Evolutionary conservation across 768 basidiomycete genomes (phyloP).

Genomic region (Gloeophyllum trabeum): DNA sequence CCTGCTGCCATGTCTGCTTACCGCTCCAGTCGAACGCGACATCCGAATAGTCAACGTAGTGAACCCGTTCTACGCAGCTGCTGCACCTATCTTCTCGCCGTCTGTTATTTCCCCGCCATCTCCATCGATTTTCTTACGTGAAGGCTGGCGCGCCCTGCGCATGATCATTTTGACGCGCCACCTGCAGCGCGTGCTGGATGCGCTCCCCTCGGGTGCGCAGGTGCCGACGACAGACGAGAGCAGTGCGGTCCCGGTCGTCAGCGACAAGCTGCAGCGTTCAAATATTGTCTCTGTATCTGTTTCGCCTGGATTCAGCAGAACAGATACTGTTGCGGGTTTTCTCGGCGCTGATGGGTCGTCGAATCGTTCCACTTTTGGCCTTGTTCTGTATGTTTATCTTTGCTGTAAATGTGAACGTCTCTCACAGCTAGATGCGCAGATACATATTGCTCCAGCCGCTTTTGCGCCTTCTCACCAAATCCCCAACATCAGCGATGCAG

Average conservation of each 20-base stretch:
- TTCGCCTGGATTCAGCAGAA: constrained; percentile 66
- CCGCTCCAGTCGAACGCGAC: constrained; percentile 79
- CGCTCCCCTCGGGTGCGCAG: constrained; percentile 55
- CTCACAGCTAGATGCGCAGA: constrained; percentile 22
- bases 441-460: constrained; percentile 61
- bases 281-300: constrained; percentile 70
- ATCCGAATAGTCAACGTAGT: constrained; percentile 83
- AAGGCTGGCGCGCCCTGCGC: constrained; percentile 57
- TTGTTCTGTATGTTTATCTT: constrained; percentile 32
- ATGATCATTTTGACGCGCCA: constrained; percentile 59
- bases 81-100: constrained; percentile 31
- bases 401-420: background rate
- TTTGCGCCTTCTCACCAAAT: constrained; percentile 59
- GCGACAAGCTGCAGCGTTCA: constrained; percentile 37
- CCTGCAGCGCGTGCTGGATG: constrained; percentile 77
- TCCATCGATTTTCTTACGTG: constrained; percentile 30
- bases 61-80: constrained; percentile 86
- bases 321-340: constrained; percentile 52
- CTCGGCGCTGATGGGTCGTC: constrained; percentile 32
- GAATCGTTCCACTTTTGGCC: constrained; percentile 28
- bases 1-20: constrained; percentile 68
- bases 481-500: constrained; percentile 53
- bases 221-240: constrained; percentile 27
- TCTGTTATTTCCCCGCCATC: constrained; percentile 11
- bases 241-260: constrained; percentile 23